A percentile compares a stretch with the other conserved stretches of the same genome.
Evolutionary conservation across 1,284 basidiomycete species (phyloP).

Genomic region (Pulveroboletus sp.): DNA sequence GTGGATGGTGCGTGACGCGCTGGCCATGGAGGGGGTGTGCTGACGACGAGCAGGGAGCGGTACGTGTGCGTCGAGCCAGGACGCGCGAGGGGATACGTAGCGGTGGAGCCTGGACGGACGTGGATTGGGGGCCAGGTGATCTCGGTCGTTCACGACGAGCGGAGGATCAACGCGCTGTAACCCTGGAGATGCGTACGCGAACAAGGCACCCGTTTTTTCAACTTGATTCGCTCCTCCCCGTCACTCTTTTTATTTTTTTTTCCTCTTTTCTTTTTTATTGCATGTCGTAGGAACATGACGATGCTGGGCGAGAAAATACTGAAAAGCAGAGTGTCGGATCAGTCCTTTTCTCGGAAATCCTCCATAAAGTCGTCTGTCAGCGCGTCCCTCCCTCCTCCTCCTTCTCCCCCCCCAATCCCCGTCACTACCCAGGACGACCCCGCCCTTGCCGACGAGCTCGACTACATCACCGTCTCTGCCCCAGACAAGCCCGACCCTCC

Average conservation of each 20-base stretch:
- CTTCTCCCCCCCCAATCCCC: conserved; percentile 15
- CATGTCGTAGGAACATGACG: not conserved
- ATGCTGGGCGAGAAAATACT: conserved; percentile 1
- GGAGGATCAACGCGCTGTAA: too few relatives aligned
- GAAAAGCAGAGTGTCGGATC: conserved; percentile 24
- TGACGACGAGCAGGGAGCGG: conserved; percentile 54
- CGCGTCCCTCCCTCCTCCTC: not conserved
- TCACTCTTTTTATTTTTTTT: not conserved
- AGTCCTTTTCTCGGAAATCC: conserved; percentile 17
- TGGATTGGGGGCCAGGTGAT: conserved; percentile 79
- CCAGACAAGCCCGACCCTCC: conserved; percentile 26
- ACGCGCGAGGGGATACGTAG: conserved; percentile 66
- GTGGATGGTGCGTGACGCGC: conserved; percentile 65
- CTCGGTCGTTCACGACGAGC: conserved; percentile 38
- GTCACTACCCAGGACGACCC: conserved; percentile 33
- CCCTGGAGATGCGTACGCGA: not conserved
- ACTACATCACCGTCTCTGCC: conserved; percentile 62
- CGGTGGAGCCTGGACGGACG: conserved; percentile 58
- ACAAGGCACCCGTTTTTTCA: too few relatives aligned
- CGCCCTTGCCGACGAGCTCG: conserved; percentile 62
- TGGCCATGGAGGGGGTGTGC: not conserved
- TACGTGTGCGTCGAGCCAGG: conserved; percentile 90
- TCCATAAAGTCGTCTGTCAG: too few relatives aligned
- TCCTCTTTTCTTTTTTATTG: not conserved
- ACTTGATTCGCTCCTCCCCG: too few relatives aligned